Conservation (phyloP, 2,329 filamentous ascomycete species). For the Fusarium mexicanum region DNA sequence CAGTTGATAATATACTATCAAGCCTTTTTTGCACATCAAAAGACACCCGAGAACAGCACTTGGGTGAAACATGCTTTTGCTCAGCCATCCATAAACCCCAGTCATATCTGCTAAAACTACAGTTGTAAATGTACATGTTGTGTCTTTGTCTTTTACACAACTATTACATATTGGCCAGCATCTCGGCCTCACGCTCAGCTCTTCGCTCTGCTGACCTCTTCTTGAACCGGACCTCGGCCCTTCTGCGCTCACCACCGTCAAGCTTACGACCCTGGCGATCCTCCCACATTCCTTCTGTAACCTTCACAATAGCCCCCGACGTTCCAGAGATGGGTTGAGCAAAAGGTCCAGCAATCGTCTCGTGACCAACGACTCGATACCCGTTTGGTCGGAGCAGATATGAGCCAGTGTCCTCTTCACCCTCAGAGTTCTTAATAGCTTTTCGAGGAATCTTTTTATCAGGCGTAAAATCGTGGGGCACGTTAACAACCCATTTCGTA, state of each 20-base stretch:
- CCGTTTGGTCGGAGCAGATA: constrained; percentile 47
- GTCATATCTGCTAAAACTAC: constrained; percentile 44
- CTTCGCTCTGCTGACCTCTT: constrained; percentile 81
- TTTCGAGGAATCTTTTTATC: constrained; percentile 42
- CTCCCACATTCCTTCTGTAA: constrained; percentile 94
- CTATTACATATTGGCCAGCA: constrained; percentile 46
- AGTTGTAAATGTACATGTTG: constrained; percentile 43
- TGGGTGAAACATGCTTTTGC: constrained; percentile 24
- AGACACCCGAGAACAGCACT: neutral
- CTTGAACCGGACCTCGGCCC: constrained; percentile 87
- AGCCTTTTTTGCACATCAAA: neutral
- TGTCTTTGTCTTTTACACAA: constrained; percentile 23
- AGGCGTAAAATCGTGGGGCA: constrained; percentile 57
- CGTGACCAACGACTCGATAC: constrained; percentile 74
- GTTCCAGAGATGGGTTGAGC: constrained; percentile 74
- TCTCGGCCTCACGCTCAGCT: constrained; percentile 65
- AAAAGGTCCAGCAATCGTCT: constrained; percentile 78
- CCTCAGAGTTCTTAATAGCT: neutral
- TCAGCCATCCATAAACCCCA: constrained; percentile 23
- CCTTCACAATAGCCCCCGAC: constrained; percentile 70
- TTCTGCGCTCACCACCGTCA: constrained; percentile 93
- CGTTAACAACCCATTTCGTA: constrained; percentile 64
- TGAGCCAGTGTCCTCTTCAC: neutral
- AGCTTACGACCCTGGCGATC: constrained; percentile 87
- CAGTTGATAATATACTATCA: neutral